Evolutionary conservation across 2,329 filamentous ascomycete genomes (phyloP), one percentile per base, ranked within the genome.

Genomic region (Pseudogymnoascus sp.): DNA sequence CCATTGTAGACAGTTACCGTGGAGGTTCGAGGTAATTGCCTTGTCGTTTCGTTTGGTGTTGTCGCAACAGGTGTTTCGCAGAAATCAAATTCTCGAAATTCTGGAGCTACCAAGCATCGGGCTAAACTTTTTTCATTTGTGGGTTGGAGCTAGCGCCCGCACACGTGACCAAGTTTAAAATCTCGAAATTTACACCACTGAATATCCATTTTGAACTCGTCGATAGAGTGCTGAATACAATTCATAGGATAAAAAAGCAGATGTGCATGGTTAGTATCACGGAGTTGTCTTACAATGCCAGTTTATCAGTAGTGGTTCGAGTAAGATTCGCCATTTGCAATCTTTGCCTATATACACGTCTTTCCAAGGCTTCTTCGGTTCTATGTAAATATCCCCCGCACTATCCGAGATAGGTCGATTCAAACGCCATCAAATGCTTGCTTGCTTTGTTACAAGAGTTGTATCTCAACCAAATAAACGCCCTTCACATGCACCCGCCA

Each of bases 1-100:
- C 70, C 72, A 76, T 76, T 58, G 33, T 58, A 39, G 37, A 58
- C 75, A 58, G 57, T 38, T 58, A 58, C 57, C 57, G 57, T 58
- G 33, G 57, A 54, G 57, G 57, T 58, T 58, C 57, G 57, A 58
- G 57, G 57, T 58, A 58, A 38, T 58, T 58, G 57, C 37, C 57
- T 58, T 22, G 35, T 58, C 57, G 57, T 58, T 36, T 58, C 25
- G 57, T 58, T 37, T 38, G 57, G 57, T 58, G 57, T 58, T 58
- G 57, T 37, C 57, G 35, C 35, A 58, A 58, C 33, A 58, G 25
- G 20, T 37, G 37, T 38, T 37, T 58, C 57, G 57, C 57, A 58
- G 57, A 39, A 58, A 33, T 54, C 47, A 37, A 58, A 58, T 58
- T 58, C 37, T 58, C 35, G 57, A 38, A 58, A 39, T 39, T 58